These are phyloP conservation scores for Zasmidium angulare DNA, from an alignment of 2,329 filamentous ascomycete genomes.

Conservation along the genomic window DNA sequence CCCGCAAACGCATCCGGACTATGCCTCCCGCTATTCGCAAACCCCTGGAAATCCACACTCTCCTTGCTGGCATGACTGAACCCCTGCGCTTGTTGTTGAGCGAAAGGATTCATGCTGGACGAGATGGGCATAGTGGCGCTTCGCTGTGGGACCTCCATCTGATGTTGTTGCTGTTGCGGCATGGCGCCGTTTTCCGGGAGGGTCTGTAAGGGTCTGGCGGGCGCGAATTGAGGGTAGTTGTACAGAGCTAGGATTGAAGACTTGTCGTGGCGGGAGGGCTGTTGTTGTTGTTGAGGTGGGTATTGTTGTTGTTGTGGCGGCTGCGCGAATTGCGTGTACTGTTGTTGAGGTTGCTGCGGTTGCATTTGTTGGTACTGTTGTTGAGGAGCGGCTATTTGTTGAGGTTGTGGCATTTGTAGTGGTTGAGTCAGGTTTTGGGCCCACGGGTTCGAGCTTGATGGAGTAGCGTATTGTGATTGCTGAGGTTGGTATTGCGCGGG, in stretches of 20 bases:
- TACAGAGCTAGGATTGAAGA: constrained; percentile 75
- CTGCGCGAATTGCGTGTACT: constrained; percentile 16
- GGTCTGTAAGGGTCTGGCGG: constrained; percentile 40
- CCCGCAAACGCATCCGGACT: constrained; percentile 80
- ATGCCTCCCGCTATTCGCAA: constrained; percentile 66
- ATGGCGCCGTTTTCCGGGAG: constrained; percentile 35
- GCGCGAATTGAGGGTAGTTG: constrained; percentile 58
- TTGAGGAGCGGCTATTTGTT: constrained; percentile 24
- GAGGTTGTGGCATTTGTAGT: constrained; percentile 14
- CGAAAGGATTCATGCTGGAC: constrained; percentile 33
- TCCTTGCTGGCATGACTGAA: constrained; percentile 62
- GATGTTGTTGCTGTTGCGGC: constrained; percentile 27
- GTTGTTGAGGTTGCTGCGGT: constrained; percentile 32
- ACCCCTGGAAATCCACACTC: constrained; percentile 64
- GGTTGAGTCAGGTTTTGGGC: constrained; percentile 11
- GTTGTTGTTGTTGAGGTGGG: constrained; percentile 31
- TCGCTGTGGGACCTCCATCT: constrained; percentile 31
- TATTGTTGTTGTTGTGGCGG: constrained; percentile 32
- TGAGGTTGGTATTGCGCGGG: constrained; percentile 31
- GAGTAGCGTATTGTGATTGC: neutral
- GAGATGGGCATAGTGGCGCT: constrained; percentile 40
- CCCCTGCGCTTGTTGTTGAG: constrained; percentile 27
- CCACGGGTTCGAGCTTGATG: constrained; percentile 11
- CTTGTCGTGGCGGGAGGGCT: constrained; percentile 61
- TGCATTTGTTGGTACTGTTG: constrained; percentile 38